phyloP scores from a whole-genome alignment of 805 yeast genomes.

The Candida boleticola region DNA sequence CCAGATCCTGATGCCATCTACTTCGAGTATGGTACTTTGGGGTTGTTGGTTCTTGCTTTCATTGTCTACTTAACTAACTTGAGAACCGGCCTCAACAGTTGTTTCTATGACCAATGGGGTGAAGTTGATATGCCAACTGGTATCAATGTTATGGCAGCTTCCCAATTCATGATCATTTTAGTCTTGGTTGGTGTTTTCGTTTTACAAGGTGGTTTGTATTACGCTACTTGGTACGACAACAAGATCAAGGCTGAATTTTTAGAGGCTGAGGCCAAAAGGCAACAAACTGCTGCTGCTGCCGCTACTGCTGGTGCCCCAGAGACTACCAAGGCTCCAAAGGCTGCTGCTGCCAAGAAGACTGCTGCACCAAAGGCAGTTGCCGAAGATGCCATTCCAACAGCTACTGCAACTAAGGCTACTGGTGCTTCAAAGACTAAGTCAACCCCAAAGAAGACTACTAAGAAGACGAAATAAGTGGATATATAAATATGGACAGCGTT shows the following conservation, averaged over 20 bases:
- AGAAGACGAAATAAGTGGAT: constrained; percentile 7
- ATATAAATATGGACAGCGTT: too few species aligned
- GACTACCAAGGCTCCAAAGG: constrained; percentile 5
- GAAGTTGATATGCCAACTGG: constrained; percentile 88
- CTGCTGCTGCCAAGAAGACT: constrained; percentile 6
- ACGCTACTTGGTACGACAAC: constrained; percentile 65
- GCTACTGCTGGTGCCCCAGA: constrained; percentile 8
- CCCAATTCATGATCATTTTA: constrained; percentile 71
- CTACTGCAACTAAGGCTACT: constrained; percentile 10
- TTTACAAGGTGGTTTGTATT: constrained; percentile 86
- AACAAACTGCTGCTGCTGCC: constrained; percentile 15
- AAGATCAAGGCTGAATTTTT: constrained; percentile 32
- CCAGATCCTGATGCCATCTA: constrained; percentile 83
- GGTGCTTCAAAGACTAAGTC: constrained; percentile 13
- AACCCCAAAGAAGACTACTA: constrained; percentile 12
- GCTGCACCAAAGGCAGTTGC: constrained; percentile 5
- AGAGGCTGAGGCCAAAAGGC: constrained; percentile 22
- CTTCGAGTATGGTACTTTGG: constrained; percentile 87
- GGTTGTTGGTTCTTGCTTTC: constrained; percentile 66
- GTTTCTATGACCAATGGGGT: constrained; percentile 81
- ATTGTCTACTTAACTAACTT: constrained; percentile 85
- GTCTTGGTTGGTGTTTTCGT: constrained; percentile 75
- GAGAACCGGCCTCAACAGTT: constrained; percentile 72
- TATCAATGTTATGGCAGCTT: constrained; percentile 87
- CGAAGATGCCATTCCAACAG: constrained; percentile 4